Conservation (phyloP, 2,329 filamentous ascomycete genomes). For the Cadophora malorum region DNA sequence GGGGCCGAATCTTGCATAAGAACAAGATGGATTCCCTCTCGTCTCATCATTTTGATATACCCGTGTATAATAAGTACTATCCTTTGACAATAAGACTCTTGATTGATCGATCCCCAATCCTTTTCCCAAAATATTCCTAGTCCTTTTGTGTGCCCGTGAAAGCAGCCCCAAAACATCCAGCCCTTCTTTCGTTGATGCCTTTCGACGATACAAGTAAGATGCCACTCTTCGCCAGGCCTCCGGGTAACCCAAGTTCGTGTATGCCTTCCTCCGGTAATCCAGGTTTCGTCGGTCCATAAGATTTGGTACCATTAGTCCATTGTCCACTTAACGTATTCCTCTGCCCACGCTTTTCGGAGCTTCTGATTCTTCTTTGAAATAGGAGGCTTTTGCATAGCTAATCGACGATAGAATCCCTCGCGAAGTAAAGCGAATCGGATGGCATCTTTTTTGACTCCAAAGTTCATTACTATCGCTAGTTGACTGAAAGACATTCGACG, state of each 20-base stretch:
- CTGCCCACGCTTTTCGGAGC: conserved; percentile 16
- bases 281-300: conserved; percentile 31
- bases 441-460: conserved; percentile 28
- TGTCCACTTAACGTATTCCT: conserved; percentile 20
- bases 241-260: conserved; percentile 26
- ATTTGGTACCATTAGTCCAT: conserved; percentile 25
- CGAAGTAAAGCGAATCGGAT: conserved; percentile 26
- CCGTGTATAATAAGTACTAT: conserved; percentile 17
- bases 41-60: conserved; percentile 17
- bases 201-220: conserved; percentile 18
- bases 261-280: conserved; percentile 27
- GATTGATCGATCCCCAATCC: conserved; percentile 38
- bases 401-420: conserved; percentile 27
- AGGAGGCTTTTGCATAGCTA: conserved; percentile 29
- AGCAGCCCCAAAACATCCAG: conserved; percentile 30
- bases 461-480: conserved; percentile 23
- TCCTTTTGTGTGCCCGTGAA: conserved; percentile 25
- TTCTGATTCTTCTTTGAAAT: conserved; percentile 24
- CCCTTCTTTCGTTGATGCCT: conserved; percentile 24
- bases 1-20: conserved; percentile 20
- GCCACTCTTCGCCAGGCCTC: conserved; percentile 19
- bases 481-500: conserved; percentile 26
- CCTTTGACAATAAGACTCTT: conserved; percentile 12
- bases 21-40: conserved; percentile 15
- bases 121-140: conserved; percentile 30